A percentile compares a stretch with the other conserved stretches of the same genome.
These are phyloP conservation scores for Durusdinium trenchii DNA, from an alignment of 73 alveolate species.

Conservation along the genomic window DNA sequence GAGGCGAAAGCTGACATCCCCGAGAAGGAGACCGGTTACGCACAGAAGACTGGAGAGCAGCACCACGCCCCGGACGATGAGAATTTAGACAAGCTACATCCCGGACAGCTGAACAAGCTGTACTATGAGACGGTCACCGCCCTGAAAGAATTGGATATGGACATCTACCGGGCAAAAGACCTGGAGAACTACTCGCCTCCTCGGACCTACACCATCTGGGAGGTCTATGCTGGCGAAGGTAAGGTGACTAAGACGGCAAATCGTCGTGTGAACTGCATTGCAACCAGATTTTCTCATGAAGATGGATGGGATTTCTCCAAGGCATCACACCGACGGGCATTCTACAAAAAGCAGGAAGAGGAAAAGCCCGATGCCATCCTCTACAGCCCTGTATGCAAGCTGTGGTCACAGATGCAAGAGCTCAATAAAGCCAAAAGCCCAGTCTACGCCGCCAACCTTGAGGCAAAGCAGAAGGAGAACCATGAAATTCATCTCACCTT, in stretches of 20 bases:
- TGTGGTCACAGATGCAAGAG: neutral
- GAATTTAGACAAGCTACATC: neutral
- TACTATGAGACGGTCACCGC: neutral
- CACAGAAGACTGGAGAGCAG: no score
- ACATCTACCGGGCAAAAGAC: neutral
- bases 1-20: neutral
- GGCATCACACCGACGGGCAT: neutral
- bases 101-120: neutral
- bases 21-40: neutral
- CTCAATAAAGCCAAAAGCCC: neutral
- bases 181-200: neutral
- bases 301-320: slow-evolving; percentile 27
- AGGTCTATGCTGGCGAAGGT: slow-evolving; percentile 9
- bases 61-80: neutral
- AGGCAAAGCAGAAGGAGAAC: neutral
- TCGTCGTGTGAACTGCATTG: no score
- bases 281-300: neutral
- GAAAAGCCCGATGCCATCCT: neutral
- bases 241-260: neutral
- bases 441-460: neutral
- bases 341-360: neutral
- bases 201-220: neutral
- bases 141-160: neutral
- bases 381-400: neutral
- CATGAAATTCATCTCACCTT: neutral